Conservation (phyloP, 805 yeast genomes). For the Suhomyces faveliae region DNA sequence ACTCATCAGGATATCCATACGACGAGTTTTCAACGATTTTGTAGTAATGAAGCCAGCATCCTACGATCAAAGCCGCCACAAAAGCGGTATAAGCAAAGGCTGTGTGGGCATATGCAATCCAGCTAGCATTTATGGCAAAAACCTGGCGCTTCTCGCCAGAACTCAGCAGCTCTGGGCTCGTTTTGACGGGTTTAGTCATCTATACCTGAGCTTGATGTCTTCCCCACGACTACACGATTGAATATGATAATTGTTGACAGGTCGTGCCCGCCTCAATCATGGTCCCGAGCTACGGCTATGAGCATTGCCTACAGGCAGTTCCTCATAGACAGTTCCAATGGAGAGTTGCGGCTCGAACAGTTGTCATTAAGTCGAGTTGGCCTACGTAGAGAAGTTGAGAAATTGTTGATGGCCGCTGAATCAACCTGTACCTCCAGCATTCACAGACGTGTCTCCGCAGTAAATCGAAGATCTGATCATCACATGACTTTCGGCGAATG, state of each 20-base stretch:
- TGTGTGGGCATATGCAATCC: slow-evolving; percentile 71
- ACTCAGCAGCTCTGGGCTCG: background rate
- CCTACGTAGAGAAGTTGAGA: background rate
- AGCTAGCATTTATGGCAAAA: slow-evolving; percentile 54
- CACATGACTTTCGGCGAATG: background rate
- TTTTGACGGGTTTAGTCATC: background rate
- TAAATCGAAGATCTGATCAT: background rate
- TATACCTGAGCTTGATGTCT: background rate
- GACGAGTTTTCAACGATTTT: slow-evolving; percentile 86
- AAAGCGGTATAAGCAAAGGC: slow-evolving; percentile 73
- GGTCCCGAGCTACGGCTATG: background rate
- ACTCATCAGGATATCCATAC: slow-evolving; percentile 93
- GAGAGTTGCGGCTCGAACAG: no score
- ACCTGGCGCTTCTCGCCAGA: slow-evolving; percentile 1
- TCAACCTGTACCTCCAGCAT: background rate
- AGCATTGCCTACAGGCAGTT: background rate
- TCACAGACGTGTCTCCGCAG: slow-evolving; percentile 1
- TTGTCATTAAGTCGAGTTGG: no score
- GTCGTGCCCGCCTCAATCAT: background rate
- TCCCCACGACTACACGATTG: background rate
- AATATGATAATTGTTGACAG: background rate
- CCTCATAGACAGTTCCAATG: no score
- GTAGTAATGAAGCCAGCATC: slow-evolving; percentile 73
- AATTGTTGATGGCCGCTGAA: background rate
- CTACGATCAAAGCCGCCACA: slow-evolving; percentile 68